Conservation (phyloP, 208 protist species). For the Plasmodiophora brassicae region DNA sequence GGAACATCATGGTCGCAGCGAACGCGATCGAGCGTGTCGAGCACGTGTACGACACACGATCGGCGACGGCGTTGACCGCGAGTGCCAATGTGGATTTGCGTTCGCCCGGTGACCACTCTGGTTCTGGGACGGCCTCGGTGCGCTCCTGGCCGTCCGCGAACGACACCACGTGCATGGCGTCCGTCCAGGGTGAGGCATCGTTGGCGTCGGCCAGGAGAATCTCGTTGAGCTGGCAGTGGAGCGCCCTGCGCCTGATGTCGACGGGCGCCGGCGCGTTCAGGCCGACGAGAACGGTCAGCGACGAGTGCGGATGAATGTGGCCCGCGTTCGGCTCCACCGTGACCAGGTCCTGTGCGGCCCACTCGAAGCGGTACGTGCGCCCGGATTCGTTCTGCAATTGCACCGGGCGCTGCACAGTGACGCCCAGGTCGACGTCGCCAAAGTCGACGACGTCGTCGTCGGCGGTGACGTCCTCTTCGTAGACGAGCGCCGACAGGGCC, state of each 20-base stretch:
- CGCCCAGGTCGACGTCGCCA: neutral
- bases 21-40: constrained; percentile 67
- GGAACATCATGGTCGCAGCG: constrained; percentile 82
- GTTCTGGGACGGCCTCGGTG: constrained; percentile 49
- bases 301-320: no score
- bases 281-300: no score
- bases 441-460: constrained; percentile 49
- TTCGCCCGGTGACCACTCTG: constrained; percentile 21
- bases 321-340: no score
- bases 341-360: no score
- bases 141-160: neutral
- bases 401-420: neutral
- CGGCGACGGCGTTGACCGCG: constrained; percentile 30
- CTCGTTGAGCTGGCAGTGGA: neutral
- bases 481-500: constrained; percentile 70
- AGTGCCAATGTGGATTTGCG: constrained; percentile 32
- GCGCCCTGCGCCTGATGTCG: neutral
- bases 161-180: neutral
- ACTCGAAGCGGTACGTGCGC: no score
- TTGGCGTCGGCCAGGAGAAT: neutral
- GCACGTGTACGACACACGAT: constrained; percentile 46
- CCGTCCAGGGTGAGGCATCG: neutral
- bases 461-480: constrained; percentile 74
- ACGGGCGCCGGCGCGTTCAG: neutral
- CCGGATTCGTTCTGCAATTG: no score